Evolutionary conservation across 495 filamentous ascomycete species (phyloP).

Genomic region (Copromyces sp.): DNA sequence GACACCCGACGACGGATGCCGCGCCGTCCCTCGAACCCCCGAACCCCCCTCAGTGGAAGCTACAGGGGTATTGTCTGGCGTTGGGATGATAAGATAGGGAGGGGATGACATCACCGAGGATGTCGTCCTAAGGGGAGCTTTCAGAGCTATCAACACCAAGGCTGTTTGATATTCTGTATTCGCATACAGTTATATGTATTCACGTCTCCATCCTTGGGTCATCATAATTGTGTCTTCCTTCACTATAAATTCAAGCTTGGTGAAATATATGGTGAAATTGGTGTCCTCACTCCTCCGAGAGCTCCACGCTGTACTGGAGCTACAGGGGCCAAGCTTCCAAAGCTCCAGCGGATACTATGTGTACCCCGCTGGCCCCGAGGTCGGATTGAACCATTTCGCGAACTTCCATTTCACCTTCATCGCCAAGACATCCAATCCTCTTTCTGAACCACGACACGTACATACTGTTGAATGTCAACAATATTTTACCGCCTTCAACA

Average conservation of each 20-base stretch:
- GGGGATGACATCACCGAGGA: constrained; percentile 8
- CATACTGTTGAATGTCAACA: too few relatives aligned
- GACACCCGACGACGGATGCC: background rate
- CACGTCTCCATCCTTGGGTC: too few relatives aligned
- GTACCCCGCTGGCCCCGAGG: background rate
- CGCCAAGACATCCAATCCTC: too few relatives aligned
- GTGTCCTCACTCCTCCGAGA: too few relatives aligned
- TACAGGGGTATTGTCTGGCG: background rate
- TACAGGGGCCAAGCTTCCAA: background rate
- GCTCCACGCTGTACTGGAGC: background rate
- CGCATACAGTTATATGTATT: too few relatives aligned
- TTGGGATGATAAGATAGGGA: background rate
- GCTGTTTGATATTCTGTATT: too few relatives aligned
- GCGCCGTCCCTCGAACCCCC: background rate
- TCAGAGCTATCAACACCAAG: background rate
- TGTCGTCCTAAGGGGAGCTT: background rate
- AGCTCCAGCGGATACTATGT: background rate
- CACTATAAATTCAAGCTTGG: too few relatives aligned
- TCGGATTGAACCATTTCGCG: background rate
- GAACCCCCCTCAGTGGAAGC: background rate
- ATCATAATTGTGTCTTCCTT: too few relatives aligned
- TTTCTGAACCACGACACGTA: too few relatives aligned
- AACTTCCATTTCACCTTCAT: background rate
- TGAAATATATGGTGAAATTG: too few relatives aligned
- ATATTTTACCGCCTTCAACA: too few relatives aligned